Conservation (phyloP, 495 filamentous ascomycete species). For the Parmelia sp. region DNA sequence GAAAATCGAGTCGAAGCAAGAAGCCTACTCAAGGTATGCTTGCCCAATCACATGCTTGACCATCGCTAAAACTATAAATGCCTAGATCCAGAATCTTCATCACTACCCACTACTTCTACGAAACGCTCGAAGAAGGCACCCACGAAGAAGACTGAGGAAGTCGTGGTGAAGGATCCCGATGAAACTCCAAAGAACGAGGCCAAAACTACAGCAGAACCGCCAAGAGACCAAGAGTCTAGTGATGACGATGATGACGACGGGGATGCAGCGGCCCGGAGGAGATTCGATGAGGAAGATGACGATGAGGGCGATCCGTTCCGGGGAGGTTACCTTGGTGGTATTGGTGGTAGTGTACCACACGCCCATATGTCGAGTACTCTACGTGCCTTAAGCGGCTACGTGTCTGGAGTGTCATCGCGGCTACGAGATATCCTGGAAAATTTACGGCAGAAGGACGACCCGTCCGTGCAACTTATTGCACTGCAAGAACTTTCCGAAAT, state of each 20-base stretch:
- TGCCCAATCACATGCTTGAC: background rate
- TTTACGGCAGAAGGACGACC: slow-evolving; percentile 79
- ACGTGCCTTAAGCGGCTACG: slow-evolving; percentile 81
- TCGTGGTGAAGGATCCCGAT: slow-evolving; percentile 44
- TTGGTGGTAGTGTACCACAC: slow-evolving; percentile 60
- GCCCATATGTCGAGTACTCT: slow-evolving; percentile 73
- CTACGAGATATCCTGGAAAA: slow-evolving; percentile 79
- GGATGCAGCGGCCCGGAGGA: slow-evolving; percentile 38
- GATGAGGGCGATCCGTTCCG: slow-evolving; percentile 77
- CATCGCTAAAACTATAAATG: slow-evolving; percentile 1
- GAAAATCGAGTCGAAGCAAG: slow-evolving; percentile 63
- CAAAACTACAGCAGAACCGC: slow-evolving; percentile 37
- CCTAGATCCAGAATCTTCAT: slow-evolving; percentile 23
- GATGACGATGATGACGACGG: slow-evolving; percentile 59
- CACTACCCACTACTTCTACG: slow-evolving; percentile 29
- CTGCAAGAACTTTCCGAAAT: slow-evolving; percentile 91
- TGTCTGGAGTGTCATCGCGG: slow-evolving; percentile 71
- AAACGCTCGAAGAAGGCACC: slow-evolving; percentile 54
- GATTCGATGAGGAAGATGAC: slow-evolving; percentile 50
- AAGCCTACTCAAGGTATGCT: slow-evolving; percentile 40
- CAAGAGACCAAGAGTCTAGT: slow-evolving; percentile 57
- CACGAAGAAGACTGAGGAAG: slow-evolving; percentile 47
- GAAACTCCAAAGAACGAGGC: slow-evolving; percentile 35
- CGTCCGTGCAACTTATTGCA: slow-evolving; percentile 83
- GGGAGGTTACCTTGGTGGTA: slow-evolving; percentile 61